Percentiles rank a stretch among this genome's conserved stretches.
Evolutionary conservation across 2,329 filamentous ascomycete species (phyloP).

Genomic region (Fusarium solani-melongenae): DNA sequence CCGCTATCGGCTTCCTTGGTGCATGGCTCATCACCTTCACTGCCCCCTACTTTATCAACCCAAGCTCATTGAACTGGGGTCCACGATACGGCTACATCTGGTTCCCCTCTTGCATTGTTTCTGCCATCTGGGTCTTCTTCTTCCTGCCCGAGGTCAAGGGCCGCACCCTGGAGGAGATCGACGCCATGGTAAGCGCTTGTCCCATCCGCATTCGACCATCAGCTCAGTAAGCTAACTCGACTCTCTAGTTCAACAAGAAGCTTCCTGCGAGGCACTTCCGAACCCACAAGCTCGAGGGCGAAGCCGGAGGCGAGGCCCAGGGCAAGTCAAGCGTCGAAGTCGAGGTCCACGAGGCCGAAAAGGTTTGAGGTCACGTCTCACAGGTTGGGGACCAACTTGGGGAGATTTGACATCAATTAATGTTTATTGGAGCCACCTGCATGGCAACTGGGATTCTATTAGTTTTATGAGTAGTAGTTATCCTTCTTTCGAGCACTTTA

Average conservation of each 20-base stretch:
- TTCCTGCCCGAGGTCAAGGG: slow-evolving; percentile 37
- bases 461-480: background rate
- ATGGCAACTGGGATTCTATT: background rate
- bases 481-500: background rate
- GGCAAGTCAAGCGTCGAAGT: slow-evolving; percentile 26
- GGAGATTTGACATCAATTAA: background rate
- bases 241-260: slow-evolving; percentile 20
- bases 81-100: slow-evolving; percentile 40
- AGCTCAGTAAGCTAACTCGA: background rate
- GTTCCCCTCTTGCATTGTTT: slow-evolving; percentile 37
- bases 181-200: slow-evolving; percentile 28
- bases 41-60: slow-evolving; percentile 39
- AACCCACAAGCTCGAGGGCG: slow-evolving; percentile 3
- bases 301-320: background rate
- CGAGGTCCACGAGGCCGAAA: slow-evolving; percentile 21
- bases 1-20: slow-evolving; percentile 30
- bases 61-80: slow-evolving; percentile 36
- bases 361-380: slow-evolving; percentile 4
- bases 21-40: slow-evolving; percentile 41
- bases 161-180: slow-evolving; percentile 35
- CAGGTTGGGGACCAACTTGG: background rate
- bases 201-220: rapidly evolving
- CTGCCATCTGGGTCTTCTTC: slow-evolving; percentile 35
- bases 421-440: background rate
- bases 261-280: slow-evolving; percentile 31